phyloP scores from a whole-genome alignment of 345 rosid species.

The Eucalyptus grandis region DNA sequence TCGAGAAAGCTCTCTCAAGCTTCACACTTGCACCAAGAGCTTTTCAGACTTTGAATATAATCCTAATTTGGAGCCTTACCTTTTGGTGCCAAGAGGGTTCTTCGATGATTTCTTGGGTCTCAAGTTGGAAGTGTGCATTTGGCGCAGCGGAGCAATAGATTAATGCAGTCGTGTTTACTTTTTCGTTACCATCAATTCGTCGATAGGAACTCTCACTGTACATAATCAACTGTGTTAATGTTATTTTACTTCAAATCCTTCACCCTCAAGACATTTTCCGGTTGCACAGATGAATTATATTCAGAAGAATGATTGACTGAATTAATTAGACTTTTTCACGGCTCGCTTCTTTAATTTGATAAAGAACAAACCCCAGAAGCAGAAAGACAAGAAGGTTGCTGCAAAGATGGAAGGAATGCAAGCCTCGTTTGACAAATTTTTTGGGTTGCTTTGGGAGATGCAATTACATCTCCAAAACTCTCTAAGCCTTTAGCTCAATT shows the following conservation, averaged over 20 bases:
- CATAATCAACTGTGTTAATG: background rate
- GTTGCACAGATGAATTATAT: background rate
- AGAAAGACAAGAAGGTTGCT: too few relatives aligned
- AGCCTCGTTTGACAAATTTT: too few relatives aligned
- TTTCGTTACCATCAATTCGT: background rate
- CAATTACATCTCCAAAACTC: too few relatives aligned
- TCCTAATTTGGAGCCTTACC: background rate
- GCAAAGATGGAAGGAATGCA: constrained; percentile 4
- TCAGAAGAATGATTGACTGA: background rate
- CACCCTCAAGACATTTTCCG: background rate
- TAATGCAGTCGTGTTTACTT: background rate
- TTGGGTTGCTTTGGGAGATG: too few relatives aligned
- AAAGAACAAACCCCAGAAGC: too few relatives aligned
- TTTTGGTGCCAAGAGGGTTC: constrained; percentile 8
- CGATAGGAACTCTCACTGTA: background rate
- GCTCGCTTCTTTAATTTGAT: too few relatives aligned
- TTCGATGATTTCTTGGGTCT: background rate
- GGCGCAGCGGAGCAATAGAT: background rate
- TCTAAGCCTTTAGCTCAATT: too few relatives aligned
- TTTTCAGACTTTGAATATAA: background rate
- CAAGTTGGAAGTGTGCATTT: background rate
- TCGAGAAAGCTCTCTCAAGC: background rate
- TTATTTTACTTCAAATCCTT: background rate
- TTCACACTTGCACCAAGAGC: background rate
- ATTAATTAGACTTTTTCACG: background rate